Base-by-base conservation (phyloP, 306 rosid genomes). In the Mimosa bimucronata region DNA sequence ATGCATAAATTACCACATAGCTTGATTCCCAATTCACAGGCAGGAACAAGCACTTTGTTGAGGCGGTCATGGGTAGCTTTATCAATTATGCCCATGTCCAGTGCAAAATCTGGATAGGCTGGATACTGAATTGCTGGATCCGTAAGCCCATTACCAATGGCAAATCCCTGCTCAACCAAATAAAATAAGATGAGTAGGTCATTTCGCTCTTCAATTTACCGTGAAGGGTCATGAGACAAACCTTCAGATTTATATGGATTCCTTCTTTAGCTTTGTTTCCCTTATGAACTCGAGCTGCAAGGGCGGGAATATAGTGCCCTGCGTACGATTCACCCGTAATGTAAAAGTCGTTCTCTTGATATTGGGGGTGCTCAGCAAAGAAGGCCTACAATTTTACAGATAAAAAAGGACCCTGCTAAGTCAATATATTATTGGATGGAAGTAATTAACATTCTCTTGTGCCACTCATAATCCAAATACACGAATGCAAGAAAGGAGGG, bases 251-350 rank as follows among this genome's bases (percentile, higher is more conserved):
- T 81, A 95, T 89, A 88, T 95, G 98, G 84, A 86, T 91, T 81
- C 99, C 99, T 87, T 91, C 97, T 40, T 90, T 95, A 58, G 91
- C 98, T 85, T 92, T 93, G 92, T 95, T 95, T 82, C 99, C 99
- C 74, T 11, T 90, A 52, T 91, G 97, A 37, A 95, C 90, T 77
- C 98, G 92, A 77, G 98, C 91, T 68, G 99, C 99, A 87, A 95
- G 86, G 67, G 99, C 99, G 40, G 99, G 99, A 85, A 95, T 95
- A 60, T 95, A 95, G 86, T 95, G 99, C 66, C 99, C 99, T 14
- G 99, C 98, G 88, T 95, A 95, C 66, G 99, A 95, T 76, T 95
- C 99, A 42, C 98, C 99, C 28, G 99, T 95, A 75, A 95, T 95
- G 84, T 81, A 95, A 48, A 95, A 93, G 82, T 95, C 97, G 84